Percentiles rank a stretch among this genome's conserved stretches.
Evolutionary conservation across 1,284 basidiomycete genomes (phyloP).

Genomic region (Leccinum laetum): DNA sequence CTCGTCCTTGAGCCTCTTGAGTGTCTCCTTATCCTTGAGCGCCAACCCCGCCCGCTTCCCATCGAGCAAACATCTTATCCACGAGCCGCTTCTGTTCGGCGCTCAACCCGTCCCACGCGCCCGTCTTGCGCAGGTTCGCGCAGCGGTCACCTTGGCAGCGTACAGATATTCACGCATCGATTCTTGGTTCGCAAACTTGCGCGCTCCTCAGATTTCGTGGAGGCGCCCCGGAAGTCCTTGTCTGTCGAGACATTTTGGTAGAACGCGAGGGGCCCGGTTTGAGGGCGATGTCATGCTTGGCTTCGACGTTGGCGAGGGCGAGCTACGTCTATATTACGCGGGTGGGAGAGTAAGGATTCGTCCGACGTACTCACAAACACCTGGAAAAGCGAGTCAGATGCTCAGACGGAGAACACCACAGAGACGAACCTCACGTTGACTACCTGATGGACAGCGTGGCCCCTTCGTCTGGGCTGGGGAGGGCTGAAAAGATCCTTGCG

Average conservation of each 20-base stretch:
- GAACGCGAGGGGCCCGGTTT: constrained; percentile 40
- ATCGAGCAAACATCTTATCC: constrained; percentile 74
- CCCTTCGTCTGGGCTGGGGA: too few relatives aligned
- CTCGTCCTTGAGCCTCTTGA: constrained; percentile 65
- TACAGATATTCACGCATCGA: constrained; percentile 80
- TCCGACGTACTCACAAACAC: too few relatives aligned
- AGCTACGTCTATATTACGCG: too few relatives aligned
- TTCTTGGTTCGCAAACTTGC: constrained; percentile 67
- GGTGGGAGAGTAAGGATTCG: too few relatives aligned
- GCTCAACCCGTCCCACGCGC: constrained; percentile 55
- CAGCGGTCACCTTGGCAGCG: constrained; percentile 66
- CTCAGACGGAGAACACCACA: too few relatives aligned
- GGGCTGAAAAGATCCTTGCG: too few relatives aligned
- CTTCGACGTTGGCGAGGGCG: too few relatives aligned
- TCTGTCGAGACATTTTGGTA: constrained; percentile 78
- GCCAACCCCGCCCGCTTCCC: constrained; percentile 75
- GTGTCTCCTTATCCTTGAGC: constrained; percentile 53
- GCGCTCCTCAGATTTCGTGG: constrained; percentile 66
- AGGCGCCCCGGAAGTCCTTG: constrained; percentile 73
- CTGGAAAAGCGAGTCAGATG: too few relatives aligned
- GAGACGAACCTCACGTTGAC: too few relatives aligned
- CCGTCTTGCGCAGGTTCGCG: constrained; percentile 64
- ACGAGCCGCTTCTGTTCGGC: constrained; percentile 70
- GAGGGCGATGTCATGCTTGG: too few relatives aligned
- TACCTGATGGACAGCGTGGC: too few relatives aligned